Percentiles rank a stretch among this genome's conserved stretches.
Conservation (phyloP, 805 yeast genomes). For the Vanderwaltozyma polyspora region DNA sequence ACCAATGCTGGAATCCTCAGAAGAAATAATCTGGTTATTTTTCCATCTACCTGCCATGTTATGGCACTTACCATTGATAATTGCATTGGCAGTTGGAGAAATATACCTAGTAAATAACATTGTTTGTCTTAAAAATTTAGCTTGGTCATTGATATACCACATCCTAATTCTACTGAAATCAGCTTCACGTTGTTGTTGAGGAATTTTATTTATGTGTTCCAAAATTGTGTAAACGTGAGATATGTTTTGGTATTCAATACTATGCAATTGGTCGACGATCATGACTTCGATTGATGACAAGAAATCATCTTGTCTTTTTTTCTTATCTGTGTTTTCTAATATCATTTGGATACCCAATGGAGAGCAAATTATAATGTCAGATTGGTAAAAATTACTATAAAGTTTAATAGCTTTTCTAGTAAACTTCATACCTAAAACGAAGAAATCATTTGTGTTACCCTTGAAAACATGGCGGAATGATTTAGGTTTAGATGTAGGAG, state of each 20-base stretch:
- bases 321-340: slow-evolving; percentile 49
- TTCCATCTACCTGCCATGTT: slow-evolving; percentile 54
- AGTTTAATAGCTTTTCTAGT: slow-evolving; percentile 80
- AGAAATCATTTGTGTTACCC: slow-evolving; percentile 88
- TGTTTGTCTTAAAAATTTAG: slow-evolving; percentile 62
- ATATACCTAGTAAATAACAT: slow-evolving; percentile 61
- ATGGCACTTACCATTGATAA: slow-evolving; percentile 37
- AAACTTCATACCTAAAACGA: slow-evolving; percentile 81
- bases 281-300: slow-evolving; percentile 78
- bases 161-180: slow-evolving; percentile 86
- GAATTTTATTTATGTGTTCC: slow-evolving; percentile 63
- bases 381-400: slow-evolving; percentile 70
- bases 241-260: slow-evolving; percentile 88
- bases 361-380: slow-evolving; percentile 82
- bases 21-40: slow-evolving; percentile 37
- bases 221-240: slow-evolving; percentile 66
- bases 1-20: slow-evolving; percentile 45
- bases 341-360: slow-evolving; percentile 82
- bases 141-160: slow-evolving; percentile 85
- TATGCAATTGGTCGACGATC: slow-evolving; percentile 73
- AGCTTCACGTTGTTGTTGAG: slow-evolving; percentile 66
- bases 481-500: slow-evolving; percentile 53
- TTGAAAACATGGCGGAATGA: slow-evolving; percentile 72
- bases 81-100: slow-evolving; percentile 72
- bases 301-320: slow-evolving; percentile 63